phyloP scores from a whole-genome alignment of 78 protist species.

The Thecamonas trahens region DNA sequence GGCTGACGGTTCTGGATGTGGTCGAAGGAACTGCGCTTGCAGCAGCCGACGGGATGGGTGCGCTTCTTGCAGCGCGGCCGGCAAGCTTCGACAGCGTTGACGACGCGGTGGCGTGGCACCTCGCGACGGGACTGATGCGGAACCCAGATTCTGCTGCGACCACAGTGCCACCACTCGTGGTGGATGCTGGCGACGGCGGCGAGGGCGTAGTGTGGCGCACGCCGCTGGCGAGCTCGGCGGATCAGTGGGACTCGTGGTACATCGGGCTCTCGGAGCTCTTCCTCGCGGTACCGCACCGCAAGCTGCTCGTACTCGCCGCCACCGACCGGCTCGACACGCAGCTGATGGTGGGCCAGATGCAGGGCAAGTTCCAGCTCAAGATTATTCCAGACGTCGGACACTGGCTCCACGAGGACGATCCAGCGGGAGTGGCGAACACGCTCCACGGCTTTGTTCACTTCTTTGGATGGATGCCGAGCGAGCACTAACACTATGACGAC shows the following conservation, averaged over 20 bases:
- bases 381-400: constrained; percentile 64
- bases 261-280: constrained; percentile 53
- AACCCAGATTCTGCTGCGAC: constrained; percentile 52
- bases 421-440: constrained; percentile 3
- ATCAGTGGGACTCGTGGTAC: constrained; percentile 80
- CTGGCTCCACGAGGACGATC: constrained; percentile 77
- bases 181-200: neutral
- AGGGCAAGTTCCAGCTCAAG: constrained; percentile 76
- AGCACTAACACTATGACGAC: too few relatives aligned
- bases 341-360: constrained; percentile 83
- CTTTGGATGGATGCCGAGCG: too few relatives aligned
- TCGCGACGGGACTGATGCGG: neutral
- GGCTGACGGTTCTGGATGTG: constrained; percentile 69
- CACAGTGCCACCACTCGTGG: constrained; percentile 54
- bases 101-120: constrained; percentile 67
- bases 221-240: constrained; percentile 46
- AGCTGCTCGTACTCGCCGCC: constrained; percentile 67
- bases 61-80: constrained; percentile 57
- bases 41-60: constrained; percentile 49
- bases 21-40: constrained; percentile 75
- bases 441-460: too few relatives aligned
- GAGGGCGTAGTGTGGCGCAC: constrained; percentile 55
- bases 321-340: constrained; percentile 77
- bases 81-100: constrained; percentile 27
- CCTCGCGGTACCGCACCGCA: constrained; percentile 23